Conservation (phyloP, 2,329 filamentous ascomycete species). For the Cladosporium sp. region DNA sequence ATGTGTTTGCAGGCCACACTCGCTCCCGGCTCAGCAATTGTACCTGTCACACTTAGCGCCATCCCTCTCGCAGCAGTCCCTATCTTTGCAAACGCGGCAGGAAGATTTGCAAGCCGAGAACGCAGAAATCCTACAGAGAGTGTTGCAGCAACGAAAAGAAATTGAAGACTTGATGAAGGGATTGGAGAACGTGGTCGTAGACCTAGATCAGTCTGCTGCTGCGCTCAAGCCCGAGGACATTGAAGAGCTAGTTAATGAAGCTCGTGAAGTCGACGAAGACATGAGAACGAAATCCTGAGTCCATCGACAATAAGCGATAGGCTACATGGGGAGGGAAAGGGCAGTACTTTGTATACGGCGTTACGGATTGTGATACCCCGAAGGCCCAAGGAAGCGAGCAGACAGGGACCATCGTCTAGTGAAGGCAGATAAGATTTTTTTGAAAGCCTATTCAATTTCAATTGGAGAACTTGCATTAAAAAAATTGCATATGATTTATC, state of each 20-base stretch:
- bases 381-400: neutral
- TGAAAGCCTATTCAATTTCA: too few species aligned
- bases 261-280: conserved; percentile 25
- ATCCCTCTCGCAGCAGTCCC: conserved; percentile 46
- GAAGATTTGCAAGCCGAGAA: conserved; percentile 48
- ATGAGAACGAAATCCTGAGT: conserved; percentile 19
- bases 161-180: conserved; percentile 50
- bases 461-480: too few species aligned
- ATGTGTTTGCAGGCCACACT: conserved; percentile 46
- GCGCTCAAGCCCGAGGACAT: conserved; percentile 31
- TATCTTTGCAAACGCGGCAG: conserved; percentile 45
- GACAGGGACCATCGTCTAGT: too few species aligned
- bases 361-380: conserved; percentile 7
- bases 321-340: neutral
- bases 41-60: conserved; percentile 55
- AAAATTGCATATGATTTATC: too few species aligned
- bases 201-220: conserved; percentile 47
- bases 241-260: conserved; percentile 23
- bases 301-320: neutral
- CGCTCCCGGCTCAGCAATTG: conserved; percentile 49
- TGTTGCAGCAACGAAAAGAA: conserved; percentile 50
- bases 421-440: too few species aligned
- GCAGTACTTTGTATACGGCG: neutral
- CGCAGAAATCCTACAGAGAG: conserved; percentile 43
- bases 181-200: conserved; percentile 51